A percentile compares a stretch with the other conserved stretches of the same genome.
These are phyloP conservation scores for Malus hybrid DNA, from an alignment of 331 rosid genomes.

Conservation along the genomic window DNA sequence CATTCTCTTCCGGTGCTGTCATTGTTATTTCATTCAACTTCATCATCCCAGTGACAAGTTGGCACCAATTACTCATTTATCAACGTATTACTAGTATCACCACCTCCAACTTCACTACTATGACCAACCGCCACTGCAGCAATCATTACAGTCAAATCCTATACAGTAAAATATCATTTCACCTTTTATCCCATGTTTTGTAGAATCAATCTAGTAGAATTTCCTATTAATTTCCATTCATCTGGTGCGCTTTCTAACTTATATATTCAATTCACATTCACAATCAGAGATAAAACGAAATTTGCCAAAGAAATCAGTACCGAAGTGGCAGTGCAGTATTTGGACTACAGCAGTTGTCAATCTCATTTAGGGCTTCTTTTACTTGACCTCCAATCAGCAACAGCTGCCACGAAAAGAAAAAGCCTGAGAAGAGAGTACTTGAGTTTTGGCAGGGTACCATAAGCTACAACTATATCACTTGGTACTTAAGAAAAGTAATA, in stretches of 20 bases:
- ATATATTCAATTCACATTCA: background rate
- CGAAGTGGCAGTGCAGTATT: conserved; percentile 39
- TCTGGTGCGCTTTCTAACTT: background rate
- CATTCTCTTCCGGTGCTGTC: no score
- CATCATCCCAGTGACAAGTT: no score
- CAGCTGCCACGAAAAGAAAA: conserved; percentile 35
- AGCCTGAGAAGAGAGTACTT: background rate
- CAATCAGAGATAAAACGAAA: background rate
- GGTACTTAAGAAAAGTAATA: no score
- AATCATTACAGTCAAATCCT: no score
- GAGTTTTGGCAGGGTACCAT: background rate
- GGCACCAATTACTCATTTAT: no score
- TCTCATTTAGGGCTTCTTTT: conserved; percentile 42
- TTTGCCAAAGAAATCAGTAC: conserved; percentile 25
- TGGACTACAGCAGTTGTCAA: conserved; percentile 46
- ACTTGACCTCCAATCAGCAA: conserved; percentile 69
- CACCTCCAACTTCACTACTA: no score
- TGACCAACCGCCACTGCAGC: no score
- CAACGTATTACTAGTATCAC: no score
- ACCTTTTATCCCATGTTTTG: background rate
- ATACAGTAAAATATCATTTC: background rate
- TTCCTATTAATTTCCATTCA: background rate
- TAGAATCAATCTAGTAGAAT: background rate
- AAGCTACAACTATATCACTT: background rate
- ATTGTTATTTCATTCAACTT: no score